Evolutionary conservation across 1,284 basidiomycete species (phyloP), one percentile per base, ranked within the genome.

Genomic region (Singerocomus rubriflavus): DNA sequence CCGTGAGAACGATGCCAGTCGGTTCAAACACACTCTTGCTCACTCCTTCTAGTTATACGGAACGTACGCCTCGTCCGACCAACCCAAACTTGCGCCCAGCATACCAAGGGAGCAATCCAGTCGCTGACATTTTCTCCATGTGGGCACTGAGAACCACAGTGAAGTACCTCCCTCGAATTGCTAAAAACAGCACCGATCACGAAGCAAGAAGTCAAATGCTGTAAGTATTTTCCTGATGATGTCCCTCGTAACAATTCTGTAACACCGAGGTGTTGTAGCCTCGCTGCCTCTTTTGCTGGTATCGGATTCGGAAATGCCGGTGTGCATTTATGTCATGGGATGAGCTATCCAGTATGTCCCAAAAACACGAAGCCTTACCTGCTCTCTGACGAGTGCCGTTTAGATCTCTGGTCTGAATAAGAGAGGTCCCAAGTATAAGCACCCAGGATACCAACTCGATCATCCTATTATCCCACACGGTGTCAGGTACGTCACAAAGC

Each of bases 271-370:
- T 32, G 13, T 43, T 14, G 25, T 56, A 91, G 89, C 36, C 73
- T 95, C 48, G 91, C 91, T 1, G 79, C 91, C n/a, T 91, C 90
- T 7, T 92, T 93, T 56, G 94, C 94, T 54, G 95, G 94, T 42
- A 96, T 97, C 52, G 94, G 94, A 0, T 98, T 98, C 62, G 95
- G 95, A 33, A 97, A 96, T 64, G 94, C 88, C 17, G 94, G 94
- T 30, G 93, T 97, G 6, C 93, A 95, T 69, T 71, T 95, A 54
- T 94, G 91, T 61, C 91, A 93, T 63, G 91, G 88, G 37, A 89
- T 91, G 74, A 89, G 88, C 60, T 91, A 89, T 58, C 88, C 88
- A 4, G 86, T 87, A 65, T 54, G 80, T 68, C 32, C 26, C 14
- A 21, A 25, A 25, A 30, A 44, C 55, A 33, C 21, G 32, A 43